Conservation (phyloP, 257 asterid genomes). For the Agastache rugosa region DNA sequence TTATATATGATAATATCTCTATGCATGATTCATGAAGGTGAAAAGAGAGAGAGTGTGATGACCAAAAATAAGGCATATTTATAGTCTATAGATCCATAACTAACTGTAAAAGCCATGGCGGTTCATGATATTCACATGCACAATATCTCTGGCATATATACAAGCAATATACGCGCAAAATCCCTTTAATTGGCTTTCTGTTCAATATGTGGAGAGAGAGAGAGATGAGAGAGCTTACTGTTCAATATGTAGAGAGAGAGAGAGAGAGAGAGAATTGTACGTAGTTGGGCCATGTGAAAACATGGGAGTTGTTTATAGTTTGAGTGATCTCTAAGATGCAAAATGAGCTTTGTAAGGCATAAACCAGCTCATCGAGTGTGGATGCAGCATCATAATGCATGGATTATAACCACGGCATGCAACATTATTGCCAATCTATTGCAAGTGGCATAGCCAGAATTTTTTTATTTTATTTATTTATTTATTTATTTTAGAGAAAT, state of each 20-base stretch:
- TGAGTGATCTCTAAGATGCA: conserved; percentile 29
- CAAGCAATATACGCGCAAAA: neutral
- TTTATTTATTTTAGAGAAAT: no score
- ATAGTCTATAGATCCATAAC: neutral
- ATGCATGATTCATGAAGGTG: neutral
- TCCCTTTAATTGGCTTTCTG: neutral
- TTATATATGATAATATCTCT: neutral
- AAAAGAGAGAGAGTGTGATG: neutral
- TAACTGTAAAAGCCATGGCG: conserved; percentile 21
- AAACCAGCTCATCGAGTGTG: conserved; percentile 30
- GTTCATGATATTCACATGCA: conserved; percentile 32
- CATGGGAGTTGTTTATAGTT: conserved; percentile 4
- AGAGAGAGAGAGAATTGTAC: neutral
- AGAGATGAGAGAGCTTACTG: neutral
- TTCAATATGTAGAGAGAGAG: neutral
- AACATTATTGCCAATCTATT: no score
- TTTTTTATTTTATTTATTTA: no score
- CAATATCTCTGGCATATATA: neutral
- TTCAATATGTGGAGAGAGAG: neutral
- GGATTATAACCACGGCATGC: neutral
- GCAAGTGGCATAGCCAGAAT: no score
- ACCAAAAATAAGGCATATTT: neutral
- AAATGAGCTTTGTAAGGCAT: neutral
- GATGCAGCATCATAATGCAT: conserved; percentile 20
- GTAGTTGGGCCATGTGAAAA: conserved; percentile 24